Base-by-base conservation (phyloP, 805 yeast species). In the Kodamaea laetipori region DNA sequence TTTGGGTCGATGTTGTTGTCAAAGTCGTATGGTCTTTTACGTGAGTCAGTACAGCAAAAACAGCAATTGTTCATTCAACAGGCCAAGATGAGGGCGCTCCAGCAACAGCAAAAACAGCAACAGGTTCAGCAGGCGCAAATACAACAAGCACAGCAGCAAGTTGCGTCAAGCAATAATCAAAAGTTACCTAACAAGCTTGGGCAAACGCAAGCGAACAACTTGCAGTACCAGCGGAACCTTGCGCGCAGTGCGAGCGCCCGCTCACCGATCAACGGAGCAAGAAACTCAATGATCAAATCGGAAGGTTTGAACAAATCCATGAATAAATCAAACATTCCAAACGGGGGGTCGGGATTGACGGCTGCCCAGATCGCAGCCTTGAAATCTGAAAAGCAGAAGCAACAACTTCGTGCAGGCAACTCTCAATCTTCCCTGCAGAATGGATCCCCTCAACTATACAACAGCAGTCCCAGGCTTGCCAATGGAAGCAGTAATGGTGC, bases 1-100 rank as follows among this genome's bases (percentile, higher is more conserved):
- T 90, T 90, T 65, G 96, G 97, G 6, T 80, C 95, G 5, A 90
- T 90, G 97, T 66, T 92, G 24, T 71, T 90, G 32, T 80, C 94
- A 3, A 92, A 90, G 62, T 83, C 97, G 0, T 86, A 86, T 58
- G 97, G 90, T 42, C 76, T 82, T 39, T 68, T 83, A 50, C 71
- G 88, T 54, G 89, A 90, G 58, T 84, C 90, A 15, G 81, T 86
- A 43, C 76, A 80, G 56, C 81, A 82, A 64, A 75, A 94, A 52
- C 81, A 83, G 64, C 73, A 67, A 46, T 55, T 59, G 16, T 60
- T 59, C 48, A 57, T 70, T 17, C 90, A 79, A 63, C 82, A 64
- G 69, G 76, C 74, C 3, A 63, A 69, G 48, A 60, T 67, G 60
- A 56, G 75, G 42, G 73, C 73, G 4, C 50, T 69, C 38, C 73